Evolutionary conservation across 768 basidiomycete species (phyloP).

Genomic region (Rhodocollybia butyracea): DNA sequence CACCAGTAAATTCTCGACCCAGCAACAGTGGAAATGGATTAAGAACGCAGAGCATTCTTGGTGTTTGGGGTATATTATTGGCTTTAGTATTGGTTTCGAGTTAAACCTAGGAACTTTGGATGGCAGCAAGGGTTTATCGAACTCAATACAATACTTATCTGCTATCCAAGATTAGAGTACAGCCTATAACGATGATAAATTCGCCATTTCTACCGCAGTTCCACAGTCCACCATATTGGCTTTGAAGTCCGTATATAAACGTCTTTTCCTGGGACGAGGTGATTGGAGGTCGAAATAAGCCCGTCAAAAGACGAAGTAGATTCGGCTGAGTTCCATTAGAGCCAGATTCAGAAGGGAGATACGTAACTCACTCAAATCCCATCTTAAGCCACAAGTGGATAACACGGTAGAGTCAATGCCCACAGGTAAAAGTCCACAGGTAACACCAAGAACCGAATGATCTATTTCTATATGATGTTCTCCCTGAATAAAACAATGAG

Average conservation of each 20-base stretch:
- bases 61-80: too few species aligned
- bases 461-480: conserved; percentile 78
- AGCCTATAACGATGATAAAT: too few species aligned
- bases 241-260: conserved; percentile 76
- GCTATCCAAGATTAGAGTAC: too few species aligned
- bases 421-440: conserved; percentile 93
- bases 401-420: conserved; percentile 75
- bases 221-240: conserved; percentile 90
- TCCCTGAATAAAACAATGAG: conserved; percentile 33
- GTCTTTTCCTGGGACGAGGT: conserved; percentile 65
- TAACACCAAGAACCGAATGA: conserved; percentile 71
- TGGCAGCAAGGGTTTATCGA: too few species aligned
- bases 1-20: not conserved
- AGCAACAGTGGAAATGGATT: not conserved
- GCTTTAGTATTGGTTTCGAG: too few species aligned
- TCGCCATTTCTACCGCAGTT: conserved; percentile 48
- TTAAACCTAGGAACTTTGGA: too few species aligned
- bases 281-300: conserved; percentile 90
- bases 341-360: not conserved
- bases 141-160: too few species aligned
- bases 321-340: conserved; percentile 38
- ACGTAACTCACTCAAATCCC: conserved; percentile 73
- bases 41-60: too few species aligned
- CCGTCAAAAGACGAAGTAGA: conserved; percentile 78
- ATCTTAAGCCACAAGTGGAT: conserved; percentile 81